Evolutionary conservation across 257 asterid genomes (phyloP).

Genomic region (Anisodus tanguticus): DNA sequence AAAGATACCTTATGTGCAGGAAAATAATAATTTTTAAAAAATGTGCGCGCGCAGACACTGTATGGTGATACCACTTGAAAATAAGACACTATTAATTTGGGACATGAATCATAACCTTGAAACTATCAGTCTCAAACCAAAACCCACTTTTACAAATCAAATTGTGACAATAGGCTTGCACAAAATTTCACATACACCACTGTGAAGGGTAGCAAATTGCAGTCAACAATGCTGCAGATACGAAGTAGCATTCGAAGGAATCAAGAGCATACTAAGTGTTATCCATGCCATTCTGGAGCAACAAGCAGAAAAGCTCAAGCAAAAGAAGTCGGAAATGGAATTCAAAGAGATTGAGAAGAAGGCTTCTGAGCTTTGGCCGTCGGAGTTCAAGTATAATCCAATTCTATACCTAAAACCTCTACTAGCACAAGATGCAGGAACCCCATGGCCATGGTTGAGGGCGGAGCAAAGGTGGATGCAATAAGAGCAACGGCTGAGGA

Average conservation of each 20-base stretch:
- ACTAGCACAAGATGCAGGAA: constrained; percentile 47
- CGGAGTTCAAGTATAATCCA: constrained; percentile 59
- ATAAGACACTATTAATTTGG: neutral
- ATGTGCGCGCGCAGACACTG: too few species aligned
- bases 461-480: constrained; percentile 66
- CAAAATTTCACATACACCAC: neutral
- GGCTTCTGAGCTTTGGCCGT: constrained; percentile 57
- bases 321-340: constrained; percentile 63
- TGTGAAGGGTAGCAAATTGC: constrained; percentile 63
- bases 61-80: too few species aligned
- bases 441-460: constrained; percentile 50
- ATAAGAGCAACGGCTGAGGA: constrained; percentile 68
- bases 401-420: constrained; percentile 43
- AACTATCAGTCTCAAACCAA: neutral
- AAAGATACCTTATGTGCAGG: too few species aligned
- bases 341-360: constrained; percentile 84
- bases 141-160: neutral
- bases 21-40: too few species aligned
- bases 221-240: constrained; percentile 71
- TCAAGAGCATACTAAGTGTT: constrained; percentile 70
- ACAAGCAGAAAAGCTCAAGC: constrained; percentile 78
- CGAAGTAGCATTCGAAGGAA: constrained; percentile 80
- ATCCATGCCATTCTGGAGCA: constrained; percentile 75
- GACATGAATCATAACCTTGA: neutral
- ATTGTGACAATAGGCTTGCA: neutral